Percentiles rank a stretch among this genome's conserved stretches.
These are phyloP conservation scores for Lepidium africanum DNA, from an alignment of 345 rosid genomes.

Conservation along the genomic window DNA sequence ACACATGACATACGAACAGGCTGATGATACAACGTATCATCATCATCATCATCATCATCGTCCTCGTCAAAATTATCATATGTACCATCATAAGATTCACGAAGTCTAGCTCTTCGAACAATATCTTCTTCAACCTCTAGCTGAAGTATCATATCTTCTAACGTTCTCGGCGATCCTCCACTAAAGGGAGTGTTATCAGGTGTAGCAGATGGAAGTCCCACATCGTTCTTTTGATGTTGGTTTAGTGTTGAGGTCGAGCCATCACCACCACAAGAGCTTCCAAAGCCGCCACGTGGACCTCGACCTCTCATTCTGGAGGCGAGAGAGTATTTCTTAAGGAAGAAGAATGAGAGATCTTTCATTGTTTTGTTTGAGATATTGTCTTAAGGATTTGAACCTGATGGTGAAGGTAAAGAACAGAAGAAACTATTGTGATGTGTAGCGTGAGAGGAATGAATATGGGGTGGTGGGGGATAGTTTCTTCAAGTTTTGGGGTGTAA, in stretches of 20 bases:
- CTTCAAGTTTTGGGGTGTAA: constrained; percentile 14
- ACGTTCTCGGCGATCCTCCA: constrained; percentile 31
- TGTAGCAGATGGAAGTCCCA: background rate
- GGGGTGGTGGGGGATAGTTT: constrained; percentile 21
- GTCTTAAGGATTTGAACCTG: background rate
- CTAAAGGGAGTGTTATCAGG: constrained; percentile 19
- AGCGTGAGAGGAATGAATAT: constrained; percentile 24
- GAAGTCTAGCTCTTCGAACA: constrained; percentile 42
- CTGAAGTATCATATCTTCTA: constrained; percentile 83
- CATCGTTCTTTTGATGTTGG: constrained; percentile 28
- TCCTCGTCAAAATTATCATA: constrained; percentile 2
- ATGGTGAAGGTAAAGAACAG: constrained; percentile 3
- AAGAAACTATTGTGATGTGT: constrained; percentile 13
- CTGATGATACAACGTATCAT: constrained; percentile 8
- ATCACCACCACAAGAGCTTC: constrained; percentile 49
- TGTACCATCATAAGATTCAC: constrained; percentile 17
- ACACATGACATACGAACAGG: constrained; percentile 66
- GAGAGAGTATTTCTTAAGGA: constrained; percentile 49
- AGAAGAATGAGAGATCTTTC: constrained; percentile 64
- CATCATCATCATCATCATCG: background rate
- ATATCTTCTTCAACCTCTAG: constrained; percentile 73
- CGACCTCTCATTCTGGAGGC: constrained; percentile 68
- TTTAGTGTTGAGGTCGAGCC: constrained; percentile 70
- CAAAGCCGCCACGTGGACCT: constrained; percentile 27
- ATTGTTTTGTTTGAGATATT: constrained; percentile 25